phyloP scores from a whole-genome alignment of 768 basidiomycete genomes.

The Auriscalpium orientale region DNA sequence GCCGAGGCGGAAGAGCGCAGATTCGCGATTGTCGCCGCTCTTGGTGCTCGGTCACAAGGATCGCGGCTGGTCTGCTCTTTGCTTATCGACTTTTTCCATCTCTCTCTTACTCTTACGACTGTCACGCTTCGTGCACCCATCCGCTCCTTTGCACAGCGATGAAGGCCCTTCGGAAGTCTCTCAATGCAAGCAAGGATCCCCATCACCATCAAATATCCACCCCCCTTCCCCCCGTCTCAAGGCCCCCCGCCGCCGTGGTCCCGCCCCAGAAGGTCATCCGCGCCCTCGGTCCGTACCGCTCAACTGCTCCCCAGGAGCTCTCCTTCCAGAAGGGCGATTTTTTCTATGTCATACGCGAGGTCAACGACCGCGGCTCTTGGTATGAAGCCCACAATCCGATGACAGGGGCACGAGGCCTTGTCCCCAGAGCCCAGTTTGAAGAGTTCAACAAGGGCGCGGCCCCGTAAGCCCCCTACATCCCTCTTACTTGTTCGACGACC shows the following conservation, averaged over 20 bases:
- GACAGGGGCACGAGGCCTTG: slow-evolving; percentile 83
- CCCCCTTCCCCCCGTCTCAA: slow-evolving; percentile 60
- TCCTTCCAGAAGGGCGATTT: slow-evolving; percentile 93
- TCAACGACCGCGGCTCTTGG: slow-evolving; percentile 51
- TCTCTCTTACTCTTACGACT: slow-evolving; percentile 12
- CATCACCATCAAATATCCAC: slow-evolving; percentile 66
- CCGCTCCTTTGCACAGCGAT: slow-evolving; percentile 32
- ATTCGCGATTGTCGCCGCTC: neutral
- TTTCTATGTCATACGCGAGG: slow-evolving; percentile 87
- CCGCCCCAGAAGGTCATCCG: slow-evolving; percentile 96
- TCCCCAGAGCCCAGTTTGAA: slow-evolving; percentile 83
- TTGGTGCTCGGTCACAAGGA: neutral
- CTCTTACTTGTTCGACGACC: slow-evolving; percentile 5
- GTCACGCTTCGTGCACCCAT: slow-evolving; percentile 11
- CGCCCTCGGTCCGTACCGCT: slow-evolving; percentile 59
- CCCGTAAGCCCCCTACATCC: slow-evolving; percentile 38
- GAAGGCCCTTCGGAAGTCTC: slow-evolving; percentile 80
- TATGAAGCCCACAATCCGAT: slow-evolving; percentile 96
- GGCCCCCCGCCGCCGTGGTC: slow-evolving; percentile 59
- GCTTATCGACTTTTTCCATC: slow-evolving; percentile 20
- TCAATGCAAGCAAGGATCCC: slow-evolving; percentile 58
- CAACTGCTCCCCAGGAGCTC: slow-evolving; percentile 76
- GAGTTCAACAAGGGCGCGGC: slow-evolving; percentile 71
- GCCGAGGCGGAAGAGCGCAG: neutral
- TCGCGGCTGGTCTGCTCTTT: slow-evolving; percentile 18